A percentile compares a stretch with the other conserved stretches of the same genome.
phyloP scores from a whole-genome alignment of 108 stramenopile genomes.

The Nitzschia sp. region DNA sequence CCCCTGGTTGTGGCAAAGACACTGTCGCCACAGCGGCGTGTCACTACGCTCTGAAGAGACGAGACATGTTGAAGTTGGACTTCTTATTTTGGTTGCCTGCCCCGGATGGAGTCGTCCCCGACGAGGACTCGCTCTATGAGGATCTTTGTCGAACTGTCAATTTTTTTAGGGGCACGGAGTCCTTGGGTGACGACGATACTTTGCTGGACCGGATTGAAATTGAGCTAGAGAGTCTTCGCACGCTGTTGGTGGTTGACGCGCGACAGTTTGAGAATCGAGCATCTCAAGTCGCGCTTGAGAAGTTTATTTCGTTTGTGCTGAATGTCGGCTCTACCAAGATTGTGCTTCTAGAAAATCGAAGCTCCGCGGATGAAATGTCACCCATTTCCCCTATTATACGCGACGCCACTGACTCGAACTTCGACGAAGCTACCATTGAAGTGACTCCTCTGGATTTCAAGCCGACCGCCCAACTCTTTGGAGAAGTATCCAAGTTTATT shows the following conservation, averaged over 20 bases:
- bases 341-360: neutral
- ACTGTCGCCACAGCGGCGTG: constrained; percentile 16
- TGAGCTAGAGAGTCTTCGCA: constrained; percentile 24
- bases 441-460: constrained; percentile 27
- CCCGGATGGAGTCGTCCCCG: constrained; percentile 5
- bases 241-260: constrained; percentile 27
- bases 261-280: constrained; percentile 3
- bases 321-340: constrained; percentile 13
- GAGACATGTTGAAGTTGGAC: constrained; percentile 11
- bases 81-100: constrained; percentile 35
- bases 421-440: constrained; percentile 12
- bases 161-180: constrained; percentile 10
- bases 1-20: constrained; percentile 47
- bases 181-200: constrained; percentile 13
- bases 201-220: constrained; percentile 23
- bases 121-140: constrained; percentile 30
- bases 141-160: constrained; percentile 26
- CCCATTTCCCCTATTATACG: constrained; percentile 1
- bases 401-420: neutral
- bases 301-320: constrained; percentile 24
- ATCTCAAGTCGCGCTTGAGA: constrained; percentile 13
- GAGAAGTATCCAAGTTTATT: constrained; percentile 17
- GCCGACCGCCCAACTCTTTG: constrained; percentile 28
- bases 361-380: constrained; percentile 3
- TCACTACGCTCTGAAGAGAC: constrained; percentile 20